Evolutionary conservation across 2,329 filamentous ascomycete genomes (phyloP).

Genomic region (Neofusicoccum parvum): DNA sequence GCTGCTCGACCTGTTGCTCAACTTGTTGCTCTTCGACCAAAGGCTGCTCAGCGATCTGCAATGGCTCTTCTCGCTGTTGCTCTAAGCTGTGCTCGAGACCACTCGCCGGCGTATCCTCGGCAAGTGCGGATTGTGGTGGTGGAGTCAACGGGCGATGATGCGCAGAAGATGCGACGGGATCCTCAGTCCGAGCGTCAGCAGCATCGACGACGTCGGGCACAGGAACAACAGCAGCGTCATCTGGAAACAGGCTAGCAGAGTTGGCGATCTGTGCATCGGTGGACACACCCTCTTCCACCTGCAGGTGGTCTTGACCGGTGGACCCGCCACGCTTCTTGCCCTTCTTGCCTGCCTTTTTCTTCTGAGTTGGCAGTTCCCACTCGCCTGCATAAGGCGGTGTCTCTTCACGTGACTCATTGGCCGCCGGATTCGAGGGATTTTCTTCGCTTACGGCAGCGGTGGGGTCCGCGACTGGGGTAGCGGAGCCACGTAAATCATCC

Average conservation of each 20-base stretch:
- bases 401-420: background rate
- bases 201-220: background rate
- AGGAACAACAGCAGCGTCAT: background rate
- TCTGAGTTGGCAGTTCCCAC: constrained; percentile 18
- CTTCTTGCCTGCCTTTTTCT: constrained; percentile 3
- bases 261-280: constrained; percentile 4
- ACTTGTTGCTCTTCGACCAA: background rate
- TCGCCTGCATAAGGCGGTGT: constrained; percentile 10
- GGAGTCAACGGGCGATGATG: background rate
- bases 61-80: background rate
- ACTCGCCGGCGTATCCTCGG: background rate
- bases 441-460: constrained; percentile 11
- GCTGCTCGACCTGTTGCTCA: background rate
- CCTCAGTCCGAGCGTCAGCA: constrained; percentile 7
- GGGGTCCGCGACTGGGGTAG: background rate
- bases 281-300: background rate
- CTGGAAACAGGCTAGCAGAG: background rate
- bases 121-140: background rate
- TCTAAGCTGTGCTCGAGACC: background rate
- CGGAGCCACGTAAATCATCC: constrained; percentile 13
- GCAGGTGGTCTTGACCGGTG: background rate
- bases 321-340: constrained; percentile 3
- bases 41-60: background rate
- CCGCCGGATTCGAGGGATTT: background rate
- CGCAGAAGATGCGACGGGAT: background rate